phyloP scores from a whole-genome alignment of 257 asterid species.

The Osmanthus fragrans region DNA sequence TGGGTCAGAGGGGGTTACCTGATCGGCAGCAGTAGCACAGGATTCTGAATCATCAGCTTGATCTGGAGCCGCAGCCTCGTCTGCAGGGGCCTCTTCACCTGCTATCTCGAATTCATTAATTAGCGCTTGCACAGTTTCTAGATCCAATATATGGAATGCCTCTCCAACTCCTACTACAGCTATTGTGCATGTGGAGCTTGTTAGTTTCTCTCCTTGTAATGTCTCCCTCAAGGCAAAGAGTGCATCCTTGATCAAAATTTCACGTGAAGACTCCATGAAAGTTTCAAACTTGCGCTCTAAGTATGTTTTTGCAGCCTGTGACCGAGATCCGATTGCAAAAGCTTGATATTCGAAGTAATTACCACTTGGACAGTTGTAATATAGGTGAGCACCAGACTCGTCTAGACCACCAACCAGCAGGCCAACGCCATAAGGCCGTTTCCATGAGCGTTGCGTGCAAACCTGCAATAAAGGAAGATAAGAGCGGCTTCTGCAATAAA shows the following conservation, averaged over 20 bases:
- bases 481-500: background rate
- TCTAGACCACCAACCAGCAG: slow-evolving; percentile 68
- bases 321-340: slow-evolving; percentile 70
- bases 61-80: slow-evolving; percentile 35
- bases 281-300: slow-evolving; percentile 56
- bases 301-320: slow-evolving; percentile 78
- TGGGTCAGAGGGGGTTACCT: slow-evolving; percentile 36
- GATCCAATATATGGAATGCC: slow-evolving; percentile 56
- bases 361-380: slow-evolving; percentile 72
- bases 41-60: slow-evolving; percentile 37
- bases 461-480: slow-evolving; percentile 37
- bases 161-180: slow-evolving; percentile 61
- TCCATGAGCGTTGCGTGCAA: slow-evolving; percentile 74
- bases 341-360: slow-evolving; percentile 77
- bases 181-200: slow-evolving; percentile 59
- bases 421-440: slow-evolving; percentile 71
- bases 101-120: slow-evolving; percentile 60
- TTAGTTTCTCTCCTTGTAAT: slow-evolving; percentile 62
- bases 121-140: slow-evolving; percentile 49
- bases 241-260: slow-evolving; percentile 59
- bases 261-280: slow-evolving; percentile 51
- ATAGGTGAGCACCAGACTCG: slow-evolving; percentile 73
- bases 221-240: slow-evolving; percentile 70
- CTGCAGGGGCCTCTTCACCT: slow-evolving; percentile 52
- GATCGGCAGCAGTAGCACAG: slow-evolving; percentile 30